phyloP scores from a whole-genome alignment of 345 rosid species.

The Ceriops decandra region DNA sequence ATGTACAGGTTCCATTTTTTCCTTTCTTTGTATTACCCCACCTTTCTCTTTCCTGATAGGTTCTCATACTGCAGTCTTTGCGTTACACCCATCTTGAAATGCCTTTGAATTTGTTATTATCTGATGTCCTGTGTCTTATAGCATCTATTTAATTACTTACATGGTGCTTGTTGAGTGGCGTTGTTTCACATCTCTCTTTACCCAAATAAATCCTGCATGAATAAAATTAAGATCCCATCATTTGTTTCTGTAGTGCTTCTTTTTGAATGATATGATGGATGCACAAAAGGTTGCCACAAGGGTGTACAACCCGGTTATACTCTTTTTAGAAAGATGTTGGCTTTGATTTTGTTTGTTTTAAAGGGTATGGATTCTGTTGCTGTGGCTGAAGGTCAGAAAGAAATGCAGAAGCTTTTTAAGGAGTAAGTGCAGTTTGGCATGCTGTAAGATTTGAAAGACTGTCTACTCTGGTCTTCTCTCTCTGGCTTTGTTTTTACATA shows the following conservation, averaged over 20 bases:
- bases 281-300: not conserved
- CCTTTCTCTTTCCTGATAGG: not conserved
- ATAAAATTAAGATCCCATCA: not conserved
- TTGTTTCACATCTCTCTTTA: too few relatives aligned
- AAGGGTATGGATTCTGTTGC: slow-evolving; percentile 55
- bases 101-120: too few relatives aligned
- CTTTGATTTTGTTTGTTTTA: not conserved
- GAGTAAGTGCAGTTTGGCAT: slow-evolving; percentile 52
- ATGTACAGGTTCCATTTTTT: not conserved
- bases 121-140: too few relatives aligned
- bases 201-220: too few relatives aligned
- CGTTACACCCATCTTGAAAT: too few relatives aligned
- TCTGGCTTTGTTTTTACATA: not conserved
- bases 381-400: slow-evolving; percentile 53
- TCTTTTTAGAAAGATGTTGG: slow-evolving; percentile 4
- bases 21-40: too few relatives aligned
- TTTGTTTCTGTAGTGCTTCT: too few relatives aligned
- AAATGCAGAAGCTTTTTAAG: slow-evolving; percentile 62
- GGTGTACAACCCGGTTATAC: not conserved
- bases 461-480: not conserved
- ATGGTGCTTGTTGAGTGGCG: not conserved
- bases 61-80: too few relatives aligned
- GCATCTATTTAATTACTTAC: too few relatives aligned
- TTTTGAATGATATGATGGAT: too few relatives aligned
- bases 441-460: not conserved